phyloP scores from a whole-genome alignment of 2,329 filamentous ascomycete species.

The Diplodia intermedia region DNA sequence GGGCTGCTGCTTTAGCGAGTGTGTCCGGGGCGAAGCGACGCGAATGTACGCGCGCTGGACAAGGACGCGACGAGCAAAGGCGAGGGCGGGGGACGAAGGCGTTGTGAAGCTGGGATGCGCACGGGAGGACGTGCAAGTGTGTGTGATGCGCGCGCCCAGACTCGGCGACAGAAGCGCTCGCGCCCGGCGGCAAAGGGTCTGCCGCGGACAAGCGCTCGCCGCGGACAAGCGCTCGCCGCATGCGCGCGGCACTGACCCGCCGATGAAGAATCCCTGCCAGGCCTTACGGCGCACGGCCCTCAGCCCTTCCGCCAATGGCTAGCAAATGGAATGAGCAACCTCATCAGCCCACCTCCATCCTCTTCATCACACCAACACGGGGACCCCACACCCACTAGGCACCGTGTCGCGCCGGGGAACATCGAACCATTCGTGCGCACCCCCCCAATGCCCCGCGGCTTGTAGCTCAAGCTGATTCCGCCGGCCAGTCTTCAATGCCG shows the following conservation, averaged over 20 bases:
- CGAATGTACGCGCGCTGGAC: background rate
- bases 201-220: background rate
- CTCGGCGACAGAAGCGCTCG: background rate
- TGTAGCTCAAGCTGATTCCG: background rate
- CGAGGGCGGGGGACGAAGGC: background rate
- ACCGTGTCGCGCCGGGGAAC: conserved; percentile 5
- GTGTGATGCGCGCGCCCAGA: conserved; percentile 2
- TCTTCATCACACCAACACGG: conserved; percentile 7
- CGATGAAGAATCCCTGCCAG: conserved; percentile 7
- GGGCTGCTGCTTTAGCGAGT: background rate
- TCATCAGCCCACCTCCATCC: conserved; percentile 18
- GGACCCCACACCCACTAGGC: conserved; percentile 19
- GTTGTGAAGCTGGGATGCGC: background rate
- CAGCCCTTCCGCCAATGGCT: background rate
- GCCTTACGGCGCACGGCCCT: background rate
- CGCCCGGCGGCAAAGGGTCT: background rate
- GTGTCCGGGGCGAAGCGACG: background rate
- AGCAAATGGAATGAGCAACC: background rate
- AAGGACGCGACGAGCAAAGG: background rate
- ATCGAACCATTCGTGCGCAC: conserved; percentile 8
- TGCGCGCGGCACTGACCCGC: conserved; percentile 10
- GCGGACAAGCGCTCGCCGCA: background rate
- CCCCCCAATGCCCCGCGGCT: conserved; percentile 2
- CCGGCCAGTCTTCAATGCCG: conserved; percentile 25
- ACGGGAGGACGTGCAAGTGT: background rate